Base-by-base conservation (phyloP, 345 rosid species). In the Luvunga scandens region DNA sequence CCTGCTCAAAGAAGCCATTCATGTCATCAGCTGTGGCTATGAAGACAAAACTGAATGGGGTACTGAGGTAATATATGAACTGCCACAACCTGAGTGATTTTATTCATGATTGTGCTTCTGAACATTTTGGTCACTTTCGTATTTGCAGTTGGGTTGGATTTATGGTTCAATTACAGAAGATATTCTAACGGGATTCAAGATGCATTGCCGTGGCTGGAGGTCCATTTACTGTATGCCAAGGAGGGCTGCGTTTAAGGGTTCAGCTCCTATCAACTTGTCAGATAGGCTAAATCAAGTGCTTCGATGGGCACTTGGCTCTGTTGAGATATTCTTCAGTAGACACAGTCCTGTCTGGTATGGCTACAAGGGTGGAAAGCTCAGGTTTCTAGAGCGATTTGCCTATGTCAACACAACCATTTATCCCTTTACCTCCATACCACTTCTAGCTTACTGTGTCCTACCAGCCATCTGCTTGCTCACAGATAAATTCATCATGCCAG, bases 11-110 rank as follows among this genome's bases (percentile, higher is more conserved):
- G 98, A 96, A 87, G 98, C 98, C 87, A 94, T 96, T 81, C 99
- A 96, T 80, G 99, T 94, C 56, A 94, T 96, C 71, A 94, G 98
- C 69, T 96, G 98, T 73, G 98, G 99, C 25, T 96, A 96, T 38
- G 98, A 94, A 82, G 99, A 96, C 90, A 94, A 94, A 83, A 96
- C 93, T n/a, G 98, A 96, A 78, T 96, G 99, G 98, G 99, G 99
- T 75, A 76, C 77, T 57, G 99, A 96, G 98, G 98, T 96, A 92
- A 75, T 50, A 75, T 56, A 60, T 59, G 56, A 75, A 57, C 75
- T 56, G 19, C 69, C 53, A 30, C 55, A 66, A 27, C 50, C 30
- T 64, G 13, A 33, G 12, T n/a, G 21, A 24, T 25, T 19, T 24
- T 56, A 7, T 34, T 21, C 48, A 50, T 31, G 48, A 21, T 3